These are phyloP conservation scores for Bruguiera gymnorhiza DNA, from an alignment of 345 rosid genomes.

Conservation along the genomic window DNA sequence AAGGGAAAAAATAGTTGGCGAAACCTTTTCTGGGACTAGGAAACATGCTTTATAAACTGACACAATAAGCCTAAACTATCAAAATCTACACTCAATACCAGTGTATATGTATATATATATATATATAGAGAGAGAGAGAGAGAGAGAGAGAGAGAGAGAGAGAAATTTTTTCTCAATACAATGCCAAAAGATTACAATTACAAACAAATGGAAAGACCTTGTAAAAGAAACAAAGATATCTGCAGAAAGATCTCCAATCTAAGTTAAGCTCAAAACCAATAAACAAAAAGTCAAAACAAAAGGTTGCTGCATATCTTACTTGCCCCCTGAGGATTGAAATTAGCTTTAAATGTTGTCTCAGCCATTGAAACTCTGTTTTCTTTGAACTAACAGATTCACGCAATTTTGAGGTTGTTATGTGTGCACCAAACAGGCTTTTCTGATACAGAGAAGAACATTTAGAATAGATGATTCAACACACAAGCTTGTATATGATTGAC, in stretches of 20 bases:
- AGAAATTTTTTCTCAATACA: no score
- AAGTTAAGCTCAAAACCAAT: neutral
- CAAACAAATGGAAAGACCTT: neutral
- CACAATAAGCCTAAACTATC: neutral
- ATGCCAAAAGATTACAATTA: neutral
- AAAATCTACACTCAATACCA: no score
- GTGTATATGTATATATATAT: no score
- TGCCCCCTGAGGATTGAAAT: constrained; percentile 60
- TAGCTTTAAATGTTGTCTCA: constrained; percentile 68
- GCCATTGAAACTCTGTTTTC: constrained; percentile 55
- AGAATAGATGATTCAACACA: neutral
- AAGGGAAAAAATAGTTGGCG: neutral
- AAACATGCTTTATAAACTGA: neutral
- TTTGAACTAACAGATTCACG: constrained; percentile 68
- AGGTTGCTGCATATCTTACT: constrained; percentile 38
- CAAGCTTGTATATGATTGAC: neutral
- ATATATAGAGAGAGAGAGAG: no score
- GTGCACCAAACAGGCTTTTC: constrained; percentile 62
- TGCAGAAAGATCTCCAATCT: neutral
- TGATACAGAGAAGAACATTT: constrained; percentile 34
- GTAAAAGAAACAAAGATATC: neutral
- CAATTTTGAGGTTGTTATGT: constrained; percentile 50
- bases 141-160: no score
- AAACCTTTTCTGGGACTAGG: neutral
- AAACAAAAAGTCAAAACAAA: constrained; percentile 11